phyloP scores from a whole-genome alignment of 345 rosid genomes.

The Bretschneidera sinensis region DNA sequence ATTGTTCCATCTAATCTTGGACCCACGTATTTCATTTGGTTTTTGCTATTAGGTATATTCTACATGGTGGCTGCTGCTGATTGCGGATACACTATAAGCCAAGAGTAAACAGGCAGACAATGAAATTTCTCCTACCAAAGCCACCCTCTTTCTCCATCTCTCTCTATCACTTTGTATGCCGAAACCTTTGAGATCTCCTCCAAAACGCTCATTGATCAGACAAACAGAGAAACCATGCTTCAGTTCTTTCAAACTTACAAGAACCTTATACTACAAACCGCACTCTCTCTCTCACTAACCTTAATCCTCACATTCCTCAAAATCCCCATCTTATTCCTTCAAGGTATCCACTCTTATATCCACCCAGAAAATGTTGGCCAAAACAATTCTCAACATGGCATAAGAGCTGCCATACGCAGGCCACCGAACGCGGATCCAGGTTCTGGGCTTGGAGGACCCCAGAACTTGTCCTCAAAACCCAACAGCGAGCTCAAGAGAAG shows the following conservation, averaged over 20 bases:
- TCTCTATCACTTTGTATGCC: not conserved
- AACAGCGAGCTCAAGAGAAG: conserved; percentile 41
- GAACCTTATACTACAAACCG: conserved; percentile 45
- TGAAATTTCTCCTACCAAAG: too few species aligned
- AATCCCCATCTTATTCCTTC: conserved; percentile 59
- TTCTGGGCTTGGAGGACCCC: conserved; percentile 26
- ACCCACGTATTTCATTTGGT: too few species aligned
- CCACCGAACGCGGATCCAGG: conserved; percentile 42
- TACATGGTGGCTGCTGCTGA: too few species aligned
- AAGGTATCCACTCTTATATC: conserved; percentile 74
- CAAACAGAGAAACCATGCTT: conserved; percentile 20
- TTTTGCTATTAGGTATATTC: too few species aligned
- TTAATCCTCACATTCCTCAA: conserved; percentile 51
- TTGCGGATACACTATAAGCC: too few species aligned
- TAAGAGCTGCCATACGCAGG: conserved; percentile 63
- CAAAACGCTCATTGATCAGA: too few species aligned
- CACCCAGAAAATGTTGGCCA: conserved; percentile 75
- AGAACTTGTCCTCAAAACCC: conserved; percentile 31
- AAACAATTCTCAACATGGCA: conserved; percentile 34
- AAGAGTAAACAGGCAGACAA: not conserved
- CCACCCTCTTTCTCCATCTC: not conserved
- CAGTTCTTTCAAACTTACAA: conserved; percentile 41
- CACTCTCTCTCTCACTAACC: conserved; percentile 36
- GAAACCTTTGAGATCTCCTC: not conserved
- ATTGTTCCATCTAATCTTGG: too few species aligned